Evolutionary conservation across 305 asterid species (phyloP).

Genomic region (Fraxinus sp.): DNA sequence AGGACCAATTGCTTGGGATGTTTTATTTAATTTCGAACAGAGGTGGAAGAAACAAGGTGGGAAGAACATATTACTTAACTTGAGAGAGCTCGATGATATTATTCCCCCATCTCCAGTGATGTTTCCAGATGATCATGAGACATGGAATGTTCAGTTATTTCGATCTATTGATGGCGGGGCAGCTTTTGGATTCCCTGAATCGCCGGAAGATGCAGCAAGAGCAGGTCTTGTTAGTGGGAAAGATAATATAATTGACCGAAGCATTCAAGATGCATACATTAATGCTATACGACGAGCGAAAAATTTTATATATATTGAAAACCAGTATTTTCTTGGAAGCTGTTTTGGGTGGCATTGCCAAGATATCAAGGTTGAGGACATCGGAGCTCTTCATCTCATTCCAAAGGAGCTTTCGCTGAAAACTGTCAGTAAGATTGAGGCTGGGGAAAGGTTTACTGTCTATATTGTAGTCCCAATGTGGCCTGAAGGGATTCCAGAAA

Average conservation of each 20-base stretch:
- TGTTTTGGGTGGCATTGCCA: conserved; percentile 54
- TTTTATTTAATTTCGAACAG: conserved; percentile 76
- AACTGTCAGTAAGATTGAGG: conserved; percentile 75
- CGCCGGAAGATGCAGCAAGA: conserved; percentile 77
- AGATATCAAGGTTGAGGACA: conserved; percentile 61
- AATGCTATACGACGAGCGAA: conserved; percentile 87
- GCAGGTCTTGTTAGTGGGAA: conserved; percentile 86
- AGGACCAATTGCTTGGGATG: conserved; percentile 88
- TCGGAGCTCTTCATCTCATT: conserved; percentile 76
- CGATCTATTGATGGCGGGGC: conserved; percentile 90
- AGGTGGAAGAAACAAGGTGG: conserved; percentile 81
- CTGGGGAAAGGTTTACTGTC: conserved; percentile 72
- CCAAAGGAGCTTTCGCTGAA: conserved; percentile 84
- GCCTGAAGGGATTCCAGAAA: conserved; percentile 91
- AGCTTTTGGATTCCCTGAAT: conserved; percentile 81
- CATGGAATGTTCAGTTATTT: conserved; percentile 80
- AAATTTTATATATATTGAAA: conserved; percentile 71
- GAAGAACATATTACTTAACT: conserved; percentile 44
- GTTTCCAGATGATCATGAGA: conserved; percentile 61
- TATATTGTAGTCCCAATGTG: conserved; percentile 88
- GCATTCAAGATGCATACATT: conserved; percentile 86
- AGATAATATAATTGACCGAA: conserved; percentile 71
- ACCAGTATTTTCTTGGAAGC: conserved; percentile 82
- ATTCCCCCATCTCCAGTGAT: conserved; percentile 72
- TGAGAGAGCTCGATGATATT: conserved; percentile 55